Conservation (phyloP, 805 yeast species). For the Starmera quercuum region DNA sequence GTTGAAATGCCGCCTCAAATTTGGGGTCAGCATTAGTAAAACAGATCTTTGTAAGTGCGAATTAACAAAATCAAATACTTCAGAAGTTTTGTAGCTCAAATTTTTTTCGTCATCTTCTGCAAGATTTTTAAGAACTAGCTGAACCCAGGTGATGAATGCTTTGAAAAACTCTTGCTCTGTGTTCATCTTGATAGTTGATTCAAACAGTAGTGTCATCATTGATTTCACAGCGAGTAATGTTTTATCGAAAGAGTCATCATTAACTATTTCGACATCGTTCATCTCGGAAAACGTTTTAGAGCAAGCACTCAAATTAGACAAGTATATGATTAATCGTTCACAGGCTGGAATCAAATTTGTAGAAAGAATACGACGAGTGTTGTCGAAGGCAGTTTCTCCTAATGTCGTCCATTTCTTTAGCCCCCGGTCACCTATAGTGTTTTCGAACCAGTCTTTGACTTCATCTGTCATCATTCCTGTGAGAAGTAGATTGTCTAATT, state of each 20-base stretch:
- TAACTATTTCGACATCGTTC: slow-evolving; percentile 1
- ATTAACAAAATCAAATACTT: slow-evolving; percentile 19
- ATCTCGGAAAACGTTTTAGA: slow-evolving; percentile 25
- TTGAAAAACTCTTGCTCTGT: slow-evolving; percentile 38
- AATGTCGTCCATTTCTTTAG: slow-evolving; percentile 44
- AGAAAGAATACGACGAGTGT: slow-evolving; percentile 37
- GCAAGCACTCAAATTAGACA: slow-evolving; percentile 34
- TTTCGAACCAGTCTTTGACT: slow-evolving; percentile 52
- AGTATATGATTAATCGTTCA: slow-evolving; percentile 44
- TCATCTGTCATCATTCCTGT: slow-evolving; percentile 46
- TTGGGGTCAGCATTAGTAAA: slow-evolving; percentile 14
- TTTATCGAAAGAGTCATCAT: slow-evolving; percentile 4
- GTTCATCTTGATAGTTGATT: slow-evolving; percentile 32
- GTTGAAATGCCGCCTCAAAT: slow-evolving; percentile 14
- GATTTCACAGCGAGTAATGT: slow-evolving; percentile 9
- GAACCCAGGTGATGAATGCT: slow-evolving; percentile 35
- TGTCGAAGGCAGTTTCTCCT: slow-evolving; percentile 45
- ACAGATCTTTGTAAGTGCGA: slow-evolving; percentile 16
- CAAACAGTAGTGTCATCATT: slow-evolving; percentile 25
- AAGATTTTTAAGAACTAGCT: slow-evolving; percentile 20
- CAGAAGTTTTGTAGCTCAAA: slow-evolving; percentile 12
- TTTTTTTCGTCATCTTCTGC: slow-evolving; percentile 19
- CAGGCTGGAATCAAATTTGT: slow-evolving; percentile 45
- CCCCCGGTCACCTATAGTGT: slow-evolving; percentile 63
- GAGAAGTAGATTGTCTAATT: slow-evolving; percentile 38